Base-by-base conservation (phyloP, 768 basidiomycete genomes). In the Rubroboletus pulcherrimus region DNA sequence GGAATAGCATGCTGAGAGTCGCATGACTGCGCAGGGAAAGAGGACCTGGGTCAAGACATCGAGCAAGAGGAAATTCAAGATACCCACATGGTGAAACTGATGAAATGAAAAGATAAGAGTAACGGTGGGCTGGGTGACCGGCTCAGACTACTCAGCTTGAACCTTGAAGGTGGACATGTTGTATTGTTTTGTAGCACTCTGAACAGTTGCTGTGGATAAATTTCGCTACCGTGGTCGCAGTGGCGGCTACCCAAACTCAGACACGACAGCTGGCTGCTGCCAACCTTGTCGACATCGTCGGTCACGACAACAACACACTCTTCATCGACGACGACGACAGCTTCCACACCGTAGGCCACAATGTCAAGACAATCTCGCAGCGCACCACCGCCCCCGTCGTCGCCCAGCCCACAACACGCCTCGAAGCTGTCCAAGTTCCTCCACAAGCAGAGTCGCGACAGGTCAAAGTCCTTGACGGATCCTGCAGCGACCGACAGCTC, bases 351-450 rank as follows among this genome's bases (percentile, higher is more conserved):
- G 37, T 47, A 51, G 34, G 34, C 43, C 15, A 49, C 44, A 19
- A 83, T 82, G 82, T 75, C 80, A 57, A 78, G 77, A 65, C 74
- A 76, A 57, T 59, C 77, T 42, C 78, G 79, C 66, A 71, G 74
- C 51, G 70, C 75, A 21, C 71, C 76, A 14, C 71, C 75, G 40
- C 67, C 75, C 29, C 70, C 80, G 50, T 68, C 77, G 48, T 73
- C 79, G 42, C 75, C 80, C 29, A 65, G 71, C 38, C 67, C 72
- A 41, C 65, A 73, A 29, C 76, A 75, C 64, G 58, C 71, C 51
- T 81, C 83, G 35, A 87, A 85, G 68, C 72, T 89, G 5, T 77
- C 85, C 65, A 86, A 80, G 66, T 86, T 89, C 63, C 75, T 89
- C 9, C 84, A 87, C 65, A 87, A 85, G 57, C 78, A 81, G 63